A percentile compares a stretch with the other conserved stretches of the same genome.
Conservation (phyloP, 2,329 filamentous ascomycete genomes). For the Rutstroemia sp. region DNA sequence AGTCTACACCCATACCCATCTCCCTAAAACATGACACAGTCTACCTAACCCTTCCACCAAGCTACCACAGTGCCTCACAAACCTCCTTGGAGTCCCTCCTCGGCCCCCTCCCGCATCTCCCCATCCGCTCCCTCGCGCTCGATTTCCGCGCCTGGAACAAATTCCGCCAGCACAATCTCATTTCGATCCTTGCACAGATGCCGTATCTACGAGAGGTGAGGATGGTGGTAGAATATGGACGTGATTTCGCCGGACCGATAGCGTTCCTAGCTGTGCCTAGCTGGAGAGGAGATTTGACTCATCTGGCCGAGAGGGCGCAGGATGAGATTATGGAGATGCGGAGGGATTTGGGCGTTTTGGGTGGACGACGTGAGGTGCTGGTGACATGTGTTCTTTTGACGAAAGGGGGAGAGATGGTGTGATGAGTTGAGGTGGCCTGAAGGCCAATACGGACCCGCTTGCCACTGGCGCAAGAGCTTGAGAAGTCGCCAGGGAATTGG, state of each 20-base stretch:
- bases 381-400: background rate
- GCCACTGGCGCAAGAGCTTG: background rate
- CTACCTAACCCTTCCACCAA: background rate
- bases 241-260: background rate
- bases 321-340: background rate
- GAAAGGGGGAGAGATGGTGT: background rate
- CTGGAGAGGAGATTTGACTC: background rate
- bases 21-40: background rate
- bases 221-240: background rate
- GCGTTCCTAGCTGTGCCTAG: background rate
- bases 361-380: background rate
- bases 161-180: background rate
- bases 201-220: background rate
- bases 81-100: background rate
- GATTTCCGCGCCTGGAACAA: background rate
- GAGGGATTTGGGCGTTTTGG: background rate
- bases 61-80: background rate
- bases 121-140: background rate
- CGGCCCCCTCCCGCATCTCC: background rate
- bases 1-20: background rate
- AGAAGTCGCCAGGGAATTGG: background rate
- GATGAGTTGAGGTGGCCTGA: background rate
- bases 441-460: background rate
- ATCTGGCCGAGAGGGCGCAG: background rate
- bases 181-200: background rate